These are phyloP conservation scores for Chrysosporium queenslandicum DNA, from an alignment of 2,329 filamentous ascomycete species.

Conservation along the genomic window DNA sequence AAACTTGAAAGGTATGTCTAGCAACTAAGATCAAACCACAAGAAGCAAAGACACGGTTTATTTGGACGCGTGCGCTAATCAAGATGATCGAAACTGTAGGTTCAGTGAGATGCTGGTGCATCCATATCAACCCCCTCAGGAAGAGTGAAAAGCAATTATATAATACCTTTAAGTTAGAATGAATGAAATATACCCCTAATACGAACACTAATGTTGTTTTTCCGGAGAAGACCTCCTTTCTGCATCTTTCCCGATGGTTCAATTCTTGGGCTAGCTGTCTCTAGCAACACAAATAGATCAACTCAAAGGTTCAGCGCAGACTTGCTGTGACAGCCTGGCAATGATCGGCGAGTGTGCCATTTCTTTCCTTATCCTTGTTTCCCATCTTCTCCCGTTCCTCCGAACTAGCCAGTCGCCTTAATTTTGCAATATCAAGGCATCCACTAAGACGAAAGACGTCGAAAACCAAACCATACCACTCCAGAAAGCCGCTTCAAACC, in stretches of 20 bases:
- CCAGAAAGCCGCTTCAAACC: too few relatives aligned
- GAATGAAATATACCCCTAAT: conserved; percentile 3
- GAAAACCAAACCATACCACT: too few relatives aligned
- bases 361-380: too few relatives aligned
- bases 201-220: too few relatives aligned
- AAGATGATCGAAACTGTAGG: conserved; percentile 21
- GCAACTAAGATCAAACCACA: background rate
- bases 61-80: background rate
- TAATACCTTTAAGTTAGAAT: conserved; percentile 1
- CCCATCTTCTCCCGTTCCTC: too few relatives aligned
- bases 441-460: too few relatives aligned
- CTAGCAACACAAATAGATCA: too few relatives aligned
- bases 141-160: conserved; percentile 14
- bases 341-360: too few relatives aligned
- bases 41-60: background rate
- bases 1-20: conserved; percentile 63
- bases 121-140: conserved; percentile 40
- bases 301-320: too few relatives aligned
- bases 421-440: background rate
- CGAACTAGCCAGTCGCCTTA: background rate
- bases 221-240: background rate
- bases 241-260: background rate
- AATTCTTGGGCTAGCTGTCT: background rate
- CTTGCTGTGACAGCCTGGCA: too few relatives aligned
- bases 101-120: conserved; percentile 43